Base-by-base conservation (phyloP, 129 eudicot species). In the Daucus carota region DNA sequence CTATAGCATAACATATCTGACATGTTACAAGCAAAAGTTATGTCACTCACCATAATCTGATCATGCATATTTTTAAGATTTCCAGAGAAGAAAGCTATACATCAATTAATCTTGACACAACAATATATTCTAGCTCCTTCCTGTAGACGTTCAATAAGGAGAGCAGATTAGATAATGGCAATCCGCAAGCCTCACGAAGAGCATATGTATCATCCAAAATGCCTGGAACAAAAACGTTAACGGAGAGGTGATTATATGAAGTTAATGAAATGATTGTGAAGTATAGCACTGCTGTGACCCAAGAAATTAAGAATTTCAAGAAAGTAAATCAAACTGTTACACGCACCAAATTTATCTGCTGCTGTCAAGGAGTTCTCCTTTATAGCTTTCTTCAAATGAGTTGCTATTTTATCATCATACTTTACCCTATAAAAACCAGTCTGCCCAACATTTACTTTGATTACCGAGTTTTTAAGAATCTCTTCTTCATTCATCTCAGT, bases 361-460 rank as follows among this genome's bases (percentile, higher is more conserved):
- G 83, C 78, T 22, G 88, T 80, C 60, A 87, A 84, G 73, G 76
- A 75, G 47, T 84, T 82, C 15, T 82, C 77, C 76, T 82, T 67
- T 41, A 87, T 84, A 34, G 86, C 86, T 77, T 82, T 84, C 84
- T 67, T 78, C 77, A 84, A 77, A 36, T 71, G 74, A 70, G 85
- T 67, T 46, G 80, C 75, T 59, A 84, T 86, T 73, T 54, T 40
- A 43, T 76, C 81, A 45, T 87, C 88, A 81, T 84, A 87, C 63
- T 84, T 84, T 67, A 87, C 88, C 80, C 91, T 77, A 80, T 87
- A 87, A 73, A 87, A 84, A 24, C 91, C 88, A n/a, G 83, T 80
- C 45, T 87, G 91, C 44, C 86, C 40, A 36, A 36, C n/a, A n/a
- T n/a, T n/a, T n/a, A n/a, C 40, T 80, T 87, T 87, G 75, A 87